Conservation (phyloP, 306 rosid species). For the Malus sieversii region DNA sequence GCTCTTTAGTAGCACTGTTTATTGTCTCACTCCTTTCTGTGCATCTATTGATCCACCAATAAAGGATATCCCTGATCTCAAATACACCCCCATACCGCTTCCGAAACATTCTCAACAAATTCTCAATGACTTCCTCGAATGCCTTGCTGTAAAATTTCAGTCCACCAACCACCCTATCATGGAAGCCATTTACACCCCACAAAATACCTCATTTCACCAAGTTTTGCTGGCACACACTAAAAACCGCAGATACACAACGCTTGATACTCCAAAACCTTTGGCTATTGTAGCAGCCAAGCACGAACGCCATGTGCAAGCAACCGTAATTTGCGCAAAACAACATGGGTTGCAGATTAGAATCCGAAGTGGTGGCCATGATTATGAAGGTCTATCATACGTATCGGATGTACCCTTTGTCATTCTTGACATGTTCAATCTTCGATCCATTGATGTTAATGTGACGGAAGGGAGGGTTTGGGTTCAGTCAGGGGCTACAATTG, state of each 20-base stretch:
- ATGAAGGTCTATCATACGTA: background rate
- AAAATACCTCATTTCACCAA: slow-evolving; percentile 10
- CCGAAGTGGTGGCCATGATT: slow-evolving; percentile 40
- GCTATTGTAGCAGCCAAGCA: slow-evolving; percentile 10
- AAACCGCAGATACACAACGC: slow-evolving; percentile 16
- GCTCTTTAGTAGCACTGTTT: background rate
- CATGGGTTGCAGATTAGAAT: slow-evolving; percentile 15
- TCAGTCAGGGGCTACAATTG: slow-evolving; percentile 25
- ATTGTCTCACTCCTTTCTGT: background rate
- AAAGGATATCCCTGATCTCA: background rate
- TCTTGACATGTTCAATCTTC: slow-evolving; percentile 29
- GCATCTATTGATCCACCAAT: background rate
- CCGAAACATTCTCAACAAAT: background rate
- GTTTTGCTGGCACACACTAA: slow-evolving; percentile 5
- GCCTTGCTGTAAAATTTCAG: background rate
- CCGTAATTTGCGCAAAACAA: slow-evolving; percentile 12
- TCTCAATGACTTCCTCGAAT: background rate
- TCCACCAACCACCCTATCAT: slow-evolving; percentile 1
- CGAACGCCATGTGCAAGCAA: slow-evolving; percentile 16
- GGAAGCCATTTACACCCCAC: slow-evolving; percentile 8
- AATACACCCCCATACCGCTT: background rate
- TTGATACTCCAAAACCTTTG: slow-evolving; percentile 26
- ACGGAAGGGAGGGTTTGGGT: slow-evolving; percentile 18
- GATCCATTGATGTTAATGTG: slow-evolving; percentile 8
- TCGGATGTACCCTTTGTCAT: slow-evolving; percentile 18